A percentile compares a stretch with the other conserved stretches of the same genome.
Evolutionary conservation across 2,329 filamentous ascomycete species (phyloP).

Genomic region (Keithomyces neogunnii): DNA sequence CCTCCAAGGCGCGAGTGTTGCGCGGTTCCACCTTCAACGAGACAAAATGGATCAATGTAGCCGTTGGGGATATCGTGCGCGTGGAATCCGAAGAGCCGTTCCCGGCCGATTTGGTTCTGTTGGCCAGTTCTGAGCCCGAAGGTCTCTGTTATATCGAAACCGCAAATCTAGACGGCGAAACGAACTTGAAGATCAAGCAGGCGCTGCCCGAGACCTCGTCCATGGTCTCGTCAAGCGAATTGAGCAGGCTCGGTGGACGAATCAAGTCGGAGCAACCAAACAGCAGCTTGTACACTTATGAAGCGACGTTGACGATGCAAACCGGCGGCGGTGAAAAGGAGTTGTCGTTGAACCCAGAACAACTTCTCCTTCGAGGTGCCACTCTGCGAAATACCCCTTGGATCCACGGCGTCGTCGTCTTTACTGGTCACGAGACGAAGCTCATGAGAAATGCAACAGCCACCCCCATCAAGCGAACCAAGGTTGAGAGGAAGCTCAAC

Average conservation of each 20-base stretch:
- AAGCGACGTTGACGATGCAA: constrained; percentile 88
- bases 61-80: constrained; percentile 84
- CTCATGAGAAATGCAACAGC: constrained; percentile 98
- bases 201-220: constrained; percentile 84
- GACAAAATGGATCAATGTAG: constrained; percentile 87
- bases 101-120: constrained; percentile 82
- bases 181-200: constrained; percentile 98
- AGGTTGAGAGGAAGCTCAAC: constrained; percentile 91
- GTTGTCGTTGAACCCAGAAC: constrained; percentile 79
- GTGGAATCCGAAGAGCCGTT: constrained; percentile 95
- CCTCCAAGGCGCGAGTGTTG: constrained; percentile 74
- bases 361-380: constrained; percentile 84
- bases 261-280: constrained; percentile 95
- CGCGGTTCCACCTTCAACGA: constrained; percentile 78
- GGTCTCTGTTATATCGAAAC: constrained; percentile 98
- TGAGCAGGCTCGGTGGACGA: constrained; percentile 77
- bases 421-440: constrained; percentile 91
- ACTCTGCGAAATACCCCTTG: constrained; percentile 94
- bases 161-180: constrained; percentile 94
- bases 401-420: constrained; percentile 94
- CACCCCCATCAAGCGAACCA: constrained; percentile 93
- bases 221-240: constrained; percentile 76
- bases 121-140: constrained; percentile 94
- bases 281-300: constrained; percentile 96
- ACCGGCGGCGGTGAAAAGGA: constrained; percentile 90